These are phyloP conservation scores for Posidonia oceanica DNA, from an alignment of 116 monocot genomes.

Conservation along the genomic window DNA sequence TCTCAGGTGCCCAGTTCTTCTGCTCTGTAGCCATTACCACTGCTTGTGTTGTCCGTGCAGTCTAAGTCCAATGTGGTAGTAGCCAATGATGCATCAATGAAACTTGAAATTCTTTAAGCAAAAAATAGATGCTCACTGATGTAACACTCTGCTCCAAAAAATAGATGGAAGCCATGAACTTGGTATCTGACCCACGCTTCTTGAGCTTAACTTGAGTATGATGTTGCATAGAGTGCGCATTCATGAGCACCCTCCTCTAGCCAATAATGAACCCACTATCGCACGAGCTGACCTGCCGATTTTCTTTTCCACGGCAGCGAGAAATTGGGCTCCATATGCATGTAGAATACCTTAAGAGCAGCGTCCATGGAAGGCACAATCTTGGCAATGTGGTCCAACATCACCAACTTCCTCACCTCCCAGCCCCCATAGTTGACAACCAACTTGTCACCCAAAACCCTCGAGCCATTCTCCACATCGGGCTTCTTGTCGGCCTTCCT, in stretches of 20 bases:
- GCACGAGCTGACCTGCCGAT: conserved; percentile 67
- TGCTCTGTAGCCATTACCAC: no score
- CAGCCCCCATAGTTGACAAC: background rate
- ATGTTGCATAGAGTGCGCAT: conserved; percentile 21
- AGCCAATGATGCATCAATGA: background rate
- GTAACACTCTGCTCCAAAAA: conserved; percentile 85
- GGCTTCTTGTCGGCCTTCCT: background rate
- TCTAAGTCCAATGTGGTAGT: no score
- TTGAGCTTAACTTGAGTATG: conserved; percentile 54
- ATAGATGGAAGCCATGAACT: conserved; percentile 80
- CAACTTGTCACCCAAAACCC: background rate
- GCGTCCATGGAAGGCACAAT: conserved; percentile 44
- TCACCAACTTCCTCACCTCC: background rate
- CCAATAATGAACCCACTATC: conserved; percentile 16
- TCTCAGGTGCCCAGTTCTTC: no score
- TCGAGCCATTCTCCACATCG: background rate
- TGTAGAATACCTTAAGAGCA: conserved; percentile 92
- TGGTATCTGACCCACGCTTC: conserved; percentile 91
- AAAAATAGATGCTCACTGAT: conserved; percentile 30
- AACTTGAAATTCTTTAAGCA: background rate
- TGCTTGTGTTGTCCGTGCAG: no score
- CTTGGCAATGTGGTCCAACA: conserved; percentile 4
- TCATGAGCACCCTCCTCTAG: conserved; percentile 14
- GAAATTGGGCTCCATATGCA: conserved; percentile 93
- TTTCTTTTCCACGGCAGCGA: conserved; percentile 94